phyloP scores from a whole-genome alignment of 2,329 filamentous ascomycete genomes.

The Curvularia sp. region DNA sequence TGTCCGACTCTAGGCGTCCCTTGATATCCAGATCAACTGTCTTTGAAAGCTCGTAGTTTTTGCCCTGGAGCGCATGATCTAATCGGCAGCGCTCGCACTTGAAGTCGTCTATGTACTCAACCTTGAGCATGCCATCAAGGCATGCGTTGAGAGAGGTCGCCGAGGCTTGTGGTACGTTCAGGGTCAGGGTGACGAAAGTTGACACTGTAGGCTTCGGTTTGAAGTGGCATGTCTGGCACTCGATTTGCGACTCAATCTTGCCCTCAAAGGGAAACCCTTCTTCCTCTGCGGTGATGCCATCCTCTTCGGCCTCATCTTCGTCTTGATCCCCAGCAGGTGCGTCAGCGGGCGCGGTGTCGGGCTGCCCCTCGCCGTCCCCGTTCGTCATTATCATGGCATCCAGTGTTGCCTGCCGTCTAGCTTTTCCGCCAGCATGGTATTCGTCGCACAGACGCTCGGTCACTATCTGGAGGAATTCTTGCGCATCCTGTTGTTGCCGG shows the following conservation, averaged over 20 bases:
- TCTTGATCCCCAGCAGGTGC: conserved; percentile 40
- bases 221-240: conserved; percentile 89
- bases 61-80: conserved; percentile 74
- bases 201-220: conserved; percentile 84
- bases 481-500: conserved; percentile 94
- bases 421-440: conserved; percentile 83
- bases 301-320: conserved; percentile 39
- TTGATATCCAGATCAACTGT: conserved; percentile 48
- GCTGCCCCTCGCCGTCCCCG: conserved; percentile 37
- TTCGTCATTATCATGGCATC: conserved; percentile 28
- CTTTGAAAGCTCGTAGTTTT: conserved; percentile 66
- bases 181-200: conserved; percentile 88
- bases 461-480: conserved; percentile 95
- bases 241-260: conserved; percentile 89
- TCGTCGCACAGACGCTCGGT: conserved; percentile 92
- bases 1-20: conserved; percentile 62
- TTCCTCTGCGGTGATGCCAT: conserved; percentile 52
- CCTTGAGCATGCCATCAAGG: conserved; percentile 93
- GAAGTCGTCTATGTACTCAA: conserved; percentile 96
- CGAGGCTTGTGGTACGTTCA: conserved; percentile 83
- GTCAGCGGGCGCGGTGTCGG: conserved; percentile 28
- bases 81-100: conserved; percentile 92
- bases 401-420: conserved; percentile 65
- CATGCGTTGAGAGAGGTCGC: conserved; percentile 85
- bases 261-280: conserved; percentile 92